These are phyloP conservation scores for Colletotrichum tropicale DNA, from an alignment of 2,329 filamentous ascomycete genomes.

Conservation along the genomic window DNA sequence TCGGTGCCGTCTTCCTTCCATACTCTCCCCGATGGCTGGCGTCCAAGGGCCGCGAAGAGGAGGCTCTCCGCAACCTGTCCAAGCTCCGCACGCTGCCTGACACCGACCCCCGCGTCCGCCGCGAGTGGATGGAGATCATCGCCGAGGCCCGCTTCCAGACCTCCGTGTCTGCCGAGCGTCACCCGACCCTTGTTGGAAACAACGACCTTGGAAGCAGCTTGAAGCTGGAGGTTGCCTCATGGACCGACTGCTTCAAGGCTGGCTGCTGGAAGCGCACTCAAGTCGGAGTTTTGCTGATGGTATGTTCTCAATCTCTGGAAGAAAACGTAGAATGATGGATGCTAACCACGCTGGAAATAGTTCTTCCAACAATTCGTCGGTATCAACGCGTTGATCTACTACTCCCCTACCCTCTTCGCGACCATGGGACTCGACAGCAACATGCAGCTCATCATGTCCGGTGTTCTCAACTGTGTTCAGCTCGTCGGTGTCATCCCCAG, in stretches of 20 bases:
- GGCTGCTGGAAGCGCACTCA: conserved; percentile 49
- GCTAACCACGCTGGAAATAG: background rate
- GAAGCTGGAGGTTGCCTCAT: conserved; percentile 51
- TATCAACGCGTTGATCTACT: conserved; percentile 46
- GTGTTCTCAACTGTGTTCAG: conserved; percentile 45
- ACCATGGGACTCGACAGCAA: conserved; percentile 37
- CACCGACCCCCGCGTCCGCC: conserved; percentile 21
- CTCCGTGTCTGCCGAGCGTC: conserved; percentile 30
- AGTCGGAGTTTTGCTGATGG: conserved; percentile 54
- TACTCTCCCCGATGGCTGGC: conserved; percentile 31
- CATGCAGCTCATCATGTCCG: conserved; percentile 42
- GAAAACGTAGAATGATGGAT: no score
- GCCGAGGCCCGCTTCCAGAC: conserved; percentile 19
- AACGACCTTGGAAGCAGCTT: conserved; percentile 36
- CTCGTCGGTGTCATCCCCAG: conserved; percentile 51
- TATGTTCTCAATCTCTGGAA: background rate
- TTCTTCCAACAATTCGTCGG: conserved; percentile 63
- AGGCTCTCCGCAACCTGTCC: conserved; percentile 25
- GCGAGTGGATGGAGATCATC: conserved; percentile 23
- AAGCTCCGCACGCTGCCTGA: conserved; percentile 21
- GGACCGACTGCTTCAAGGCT: conserved; percentile 52
- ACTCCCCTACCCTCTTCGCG: conserved; percentile 47
- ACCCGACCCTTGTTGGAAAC: conserved; percentile 36
- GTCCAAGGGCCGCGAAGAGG: conserved; percentile 37
- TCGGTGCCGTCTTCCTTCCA: conserved; percentile 27